Conservation (phyloP, 1,139 yeast genomes). For the Lodderomyces theae region DNA sequence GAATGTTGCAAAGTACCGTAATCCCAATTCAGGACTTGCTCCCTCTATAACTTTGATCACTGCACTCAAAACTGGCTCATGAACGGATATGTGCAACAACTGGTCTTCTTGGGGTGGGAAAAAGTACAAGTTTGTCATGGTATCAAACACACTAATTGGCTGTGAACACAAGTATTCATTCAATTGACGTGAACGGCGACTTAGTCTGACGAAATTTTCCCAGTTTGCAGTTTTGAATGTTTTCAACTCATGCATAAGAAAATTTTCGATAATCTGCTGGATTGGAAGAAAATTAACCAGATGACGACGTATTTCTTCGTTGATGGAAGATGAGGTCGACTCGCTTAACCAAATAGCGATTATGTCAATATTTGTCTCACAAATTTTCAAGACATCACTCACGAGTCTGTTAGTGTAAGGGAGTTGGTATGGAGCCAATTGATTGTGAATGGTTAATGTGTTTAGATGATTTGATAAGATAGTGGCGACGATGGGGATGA, state of each 20-base stretch:
- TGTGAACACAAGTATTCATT: background rate
- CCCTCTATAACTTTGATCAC: background rate
- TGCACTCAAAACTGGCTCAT: slow-evolving; percentile 1
- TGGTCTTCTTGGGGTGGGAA: background rate
- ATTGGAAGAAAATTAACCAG: background rate
- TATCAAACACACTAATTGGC: background rate
- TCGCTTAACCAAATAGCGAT: background rate
- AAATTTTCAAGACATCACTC: slow-evolving; percentile 7
- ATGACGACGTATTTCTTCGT: background rate
- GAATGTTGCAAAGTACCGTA: background rate
- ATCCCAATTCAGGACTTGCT: background rate
- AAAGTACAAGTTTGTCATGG: background rate
- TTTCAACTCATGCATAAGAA: background rate
- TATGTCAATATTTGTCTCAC: background rate
- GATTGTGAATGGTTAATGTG: background rate
- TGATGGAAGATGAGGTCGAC: background rate
- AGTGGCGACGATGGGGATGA: background rate
- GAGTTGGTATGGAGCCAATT: slow-evolving; percentile 4
- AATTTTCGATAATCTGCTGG: background rate
- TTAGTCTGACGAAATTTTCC: background rate
- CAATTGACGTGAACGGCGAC: background rate
- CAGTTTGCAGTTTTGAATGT: slow-evolving; percentile 3
- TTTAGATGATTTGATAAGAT: background rate
- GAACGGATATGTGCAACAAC: background rate
- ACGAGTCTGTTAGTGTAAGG: slow-evolving; percentile 7